Base-by-base conservation (phyloP, 257 asterid genomes). In the Galeopsis tetrahit region DNA sequence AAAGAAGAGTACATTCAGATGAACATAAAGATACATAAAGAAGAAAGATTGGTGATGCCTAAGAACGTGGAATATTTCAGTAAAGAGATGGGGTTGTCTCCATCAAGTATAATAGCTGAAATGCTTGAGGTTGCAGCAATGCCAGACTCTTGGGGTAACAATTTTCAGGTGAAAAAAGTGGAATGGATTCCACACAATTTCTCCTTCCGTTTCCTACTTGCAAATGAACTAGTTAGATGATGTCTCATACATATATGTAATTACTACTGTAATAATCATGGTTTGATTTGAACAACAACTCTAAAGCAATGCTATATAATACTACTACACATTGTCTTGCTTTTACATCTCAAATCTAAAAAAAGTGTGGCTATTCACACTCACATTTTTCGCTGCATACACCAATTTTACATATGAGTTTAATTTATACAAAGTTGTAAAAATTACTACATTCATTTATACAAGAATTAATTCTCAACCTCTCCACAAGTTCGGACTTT, bases 1-100 rank as follows among this genome's bases (percentile, higher is more conserved):
- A 94, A 91, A 83, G 99, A 94, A 76, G 97, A 94, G 79, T 89
- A 91, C 81, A 79, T 94, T 55, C 94, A 86, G 58, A 84, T 84
- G 77, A 88, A 79, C 70, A 46, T 79, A 55, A 89, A 68, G 79
- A 15, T 80, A 66, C 87, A 91, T 13, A 89, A 88, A 66, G 97
- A 91, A 61, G 82, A 82, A 42, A 94, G 85, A 62, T 33, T 94
- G 75, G 60, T 79, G 38, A 65, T 94, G 13, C 97, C 99, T 0
- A 94, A 89, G 77, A 89, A 83, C 5, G 89, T 94, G 66, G 97
- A 91, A 9, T 74, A 71, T 74, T 89, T 71, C 75, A 77, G 74
- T 3, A 94, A 94, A 83, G 97, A 89, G 34, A 78, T 71, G 67
- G 84, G 84, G 10, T 69, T 89, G 68, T 79, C 86, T 34, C 73